phyloP scores from a whole-genome alignment of 2,329 filamentous ascomycete genomes.

The Exophiala spinifera region DNA sequence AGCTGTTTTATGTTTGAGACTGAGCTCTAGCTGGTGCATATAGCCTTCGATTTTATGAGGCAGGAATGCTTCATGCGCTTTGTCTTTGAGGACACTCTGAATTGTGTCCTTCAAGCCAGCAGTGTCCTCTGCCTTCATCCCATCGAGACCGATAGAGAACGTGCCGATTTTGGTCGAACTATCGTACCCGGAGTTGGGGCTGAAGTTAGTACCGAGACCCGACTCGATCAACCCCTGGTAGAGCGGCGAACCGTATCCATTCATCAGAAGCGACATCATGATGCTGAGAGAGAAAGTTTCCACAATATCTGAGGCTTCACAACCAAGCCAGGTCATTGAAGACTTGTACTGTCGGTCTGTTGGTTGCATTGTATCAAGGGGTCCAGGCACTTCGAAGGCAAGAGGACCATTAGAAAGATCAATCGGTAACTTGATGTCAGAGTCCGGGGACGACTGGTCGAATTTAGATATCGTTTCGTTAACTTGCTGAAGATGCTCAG shows the following conservation, averaged over 20 bases:
- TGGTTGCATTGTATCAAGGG: slow-evolving; percentile 81
- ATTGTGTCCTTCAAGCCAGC: slow-evolving; percentile 72
- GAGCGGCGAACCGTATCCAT: slow-evolving; percentile 91
- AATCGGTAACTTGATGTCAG: slow-evolving; percentile 72
- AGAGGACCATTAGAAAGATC: slow-evolving; percentile 65
- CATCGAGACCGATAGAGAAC: slow-evolving; percentile 86
- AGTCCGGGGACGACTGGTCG: slow-evolving; percentile 65
- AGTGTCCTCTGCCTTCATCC: slow-evolving; percentile 79
- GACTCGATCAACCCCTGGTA: slow-evolving; percentile 86
- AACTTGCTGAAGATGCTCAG: slow-evolving; percentile 75
- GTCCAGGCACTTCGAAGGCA: slow-evolving; percentile 70
- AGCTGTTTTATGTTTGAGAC: slow-evolving; percentile 91
- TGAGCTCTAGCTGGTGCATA: slow-evolving; percentile 89
- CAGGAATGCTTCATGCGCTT: slow-evolving; percentile 75
- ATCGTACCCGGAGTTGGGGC: slow-evolving; percentile 91
- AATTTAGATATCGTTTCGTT: slow-evolving; percentile 72
- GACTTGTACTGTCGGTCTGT: slow-evolving; percentile 88
- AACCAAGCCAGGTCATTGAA: slow-evolving; percentile 87
- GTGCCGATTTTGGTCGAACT: slow-evolving; percentile 71
- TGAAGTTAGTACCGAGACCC: slow-evolving; percentile 88
- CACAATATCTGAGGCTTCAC: slow-evolving; percentile 74
- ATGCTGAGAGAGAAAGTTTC: slow-evolving; percentile 86
- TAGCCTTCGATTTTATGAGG: slow-evolving; percentile 88
- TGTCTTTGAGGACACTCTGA: slow-evolving; percentile 67
- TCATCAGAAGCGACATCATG: slow-evolving; percentile 78